Evolutionary conservation across 192 early-diverging fungal genomes (phyloP).

Genomic region (Coemansia sp.): DNA sequence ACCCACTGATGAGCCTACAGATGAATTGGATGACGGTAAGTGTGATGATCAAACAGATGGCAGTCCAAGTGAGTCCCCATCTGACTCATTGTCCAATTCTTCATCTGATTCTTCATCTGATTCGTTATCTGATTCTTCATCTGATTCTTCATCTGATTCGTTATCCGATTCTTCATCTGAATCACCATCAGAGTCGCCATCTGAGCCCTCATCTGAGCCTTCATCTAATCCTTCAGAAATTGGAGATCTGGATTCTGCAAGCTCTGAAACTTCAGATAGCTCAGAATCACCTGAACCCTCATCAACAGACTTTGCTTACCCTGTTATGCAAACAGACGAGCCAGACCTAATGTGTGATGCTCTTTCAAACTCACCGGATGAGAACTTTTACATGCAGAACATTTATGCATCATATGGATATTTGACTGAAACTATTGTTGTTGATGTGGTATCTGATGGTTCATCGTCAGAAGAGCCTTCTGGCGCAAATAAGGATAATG

Average conservation of each 20-base stretch:
- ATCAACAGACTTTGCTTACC: slow-evolving; percentile 5
- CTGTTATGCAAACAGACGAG: background rate
- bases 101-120: background rate
- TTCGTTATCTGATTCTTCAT: too few relatives aligned
- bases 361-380: background rate
- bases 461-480: too few relatives aligned
- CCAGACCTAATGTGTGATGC: slow-evolving; percentile 6
- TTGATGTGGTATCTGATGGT: background rate
- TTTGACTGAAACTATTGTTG: background rate
- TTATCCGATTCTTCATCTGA: too few relatives aligned
- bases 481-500: background rate
- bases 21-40: background rate
- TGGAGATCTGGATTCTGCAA: background rate
- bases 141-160: too few relatives aligned
- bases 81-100: background rate
- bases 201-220: background rate
- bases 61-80: background rate
- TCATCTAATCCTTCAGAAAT: background rate
- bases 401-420: slow-evolving; percentile 13
- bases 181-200: background rate
- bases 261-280: background rate
- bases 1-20: background rate
- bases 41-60: background rate
- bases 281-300: background rate
- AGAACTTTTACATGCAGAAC: background rate